Conservation (phyloP, 257 asterid genomes). For the Gentiana straminea region DNA sequence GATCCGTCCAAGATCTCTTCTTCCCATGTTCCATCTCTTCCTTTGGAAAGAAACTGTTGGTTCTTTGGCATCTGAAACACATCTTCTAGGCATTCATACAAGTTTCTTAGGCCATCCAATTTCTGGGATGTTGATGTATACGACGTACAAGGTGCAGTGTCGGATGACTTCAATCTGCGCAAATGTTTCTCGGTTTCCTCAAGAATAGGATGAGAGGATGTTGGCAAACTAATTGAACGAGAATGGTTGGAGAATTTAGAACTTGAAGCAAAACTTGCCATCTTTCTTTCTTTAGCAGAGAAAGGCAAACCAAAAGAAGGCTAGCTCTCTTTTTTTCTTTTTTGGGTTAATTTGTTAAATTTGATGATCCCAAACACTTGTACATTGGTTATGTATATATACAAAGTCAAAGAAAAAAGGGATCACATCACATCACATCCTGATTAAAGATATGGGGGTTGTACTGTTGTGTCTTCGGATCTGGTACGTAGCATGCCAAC, state of each 20-base stretch:
- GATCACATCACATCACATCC: background rate
- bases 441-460: too few species aligned
- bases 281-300: background rate
- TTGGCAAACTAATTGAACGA: conserved; percentile 22
- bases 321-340: too few species aligned
- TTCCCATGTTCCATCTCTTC: conserved; percentile 5
- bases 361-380: too few species aligned
- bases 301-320: background rate
- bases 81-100: conserved; percentile 8
- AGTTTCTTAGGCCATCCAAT: conserved; percentile 10
- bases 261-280: background rate
- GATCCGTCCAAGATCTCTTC: conserved; percentile 20
- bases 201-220: conserved; percentile 13
- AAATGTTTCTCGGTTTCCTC: background rate
- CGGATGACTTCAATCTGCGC: conserved; percentile 1
- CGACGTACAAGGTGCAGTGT: background rate
- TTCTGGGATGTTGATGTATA: background rate
- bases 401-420: background rate
- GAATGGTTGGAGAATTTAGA: conserved; percentile 5
- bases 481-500: too few species aligned
- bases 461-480: too few species aligned
- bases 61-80: conserved; percentile 15
- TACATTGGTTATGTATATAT: too few species aligned
- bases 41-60: conserved; percentile 6
- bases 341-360: too few species aligned